Evolutionary conservation across 2,329 filamentous ascomycete species (phyloP), one percentile per base, ranked within the genome.

Genomic region (Aspergillus arachidicola): DNA sequence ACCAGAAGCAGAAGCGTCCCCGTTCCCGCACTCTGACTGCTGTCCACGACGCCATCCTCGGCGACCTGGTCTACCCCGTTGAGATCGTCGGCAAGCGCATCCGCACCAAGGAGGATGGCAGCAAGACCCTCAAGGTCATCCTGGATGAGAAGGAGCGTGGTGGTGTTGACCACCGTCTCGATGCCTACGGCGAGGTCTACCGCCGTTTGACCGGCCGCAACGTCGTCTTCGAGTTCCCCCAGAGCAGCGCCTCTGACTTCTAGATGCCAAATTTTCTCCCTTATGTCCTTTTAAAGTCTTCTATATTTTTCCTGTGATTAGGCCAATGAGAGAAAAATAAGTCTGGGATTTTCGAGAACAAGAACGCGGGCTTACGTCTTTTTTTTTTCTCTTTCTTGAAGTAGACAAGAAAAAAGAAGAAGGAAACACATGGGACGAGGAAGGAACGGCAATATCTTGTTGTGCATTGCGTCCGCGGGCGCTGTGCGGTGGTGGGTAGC

Each of bases 81-180:
- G 95, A 99, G 91, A 99, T 99, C 75, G 95, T 99, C 77, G 95
- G 95, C 86, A 98, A 98, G 93, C 93, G 95, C 80, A 85, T 94
- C 82, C 92, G 95, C 84, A 98, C 95, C 87, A 94, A 96, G 87
- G 94, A 98, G 89, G 95, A 99, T 84, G 93, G 93, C 83, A 90
- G 87, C 90, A 98, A 98, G 92, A 85, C 93, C 81, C 90, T 98
- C 84, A 99, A 99, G 92, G 93, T 99, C 82, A 88, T 99, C 80
- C 90, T 99, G 66, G 95, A 99, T 84, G 95, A 98, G 92, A 99
- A 99, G 93, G 95, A 99, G 92, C 92, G 94, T 78, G 94, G 94
- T 79, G 93, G 94, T 83, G 94, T 99, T 76, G 95, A 99, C 89
- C 97, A 98, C 91, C 90, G 95, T 83, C 92, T 99, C 76, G 95